Conservation (phyloP, 148 eudicot species). For the Amaranthus palmeri region DNA sequence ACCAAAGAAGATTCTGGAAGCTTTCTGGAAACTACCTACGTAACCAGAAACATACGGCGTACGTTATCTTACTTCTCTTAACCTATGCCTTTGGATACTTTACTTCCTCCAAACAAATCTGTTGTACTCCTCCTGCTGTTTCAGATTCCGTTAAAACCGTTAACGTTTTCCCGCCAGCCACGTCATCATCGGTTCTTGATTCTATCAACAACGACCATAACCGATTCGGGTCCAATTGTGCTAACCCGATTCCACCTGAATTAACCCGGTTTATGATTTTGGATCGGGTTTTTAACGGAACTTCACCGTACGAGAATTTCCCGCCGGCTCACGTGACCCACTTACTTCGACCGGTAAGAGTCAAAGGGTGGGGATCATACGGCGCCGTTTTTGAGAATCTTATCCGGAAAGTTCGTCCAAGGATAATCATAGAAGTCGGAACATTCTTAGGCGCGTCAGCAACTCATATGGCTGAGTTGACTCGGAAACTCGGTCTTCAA, state of each 20-base stretch:
- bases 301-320: conserved; percentile 51
- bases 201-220: conserved; percentile 23
- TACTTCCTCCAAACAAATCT: conserved; percentile 15
- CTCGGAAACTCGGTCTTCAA: conserved; percentile 37
- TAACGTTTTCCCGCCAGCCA: conserved; percentile 11
- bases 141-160: neutral
- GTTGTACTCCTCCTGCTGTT: neutral
- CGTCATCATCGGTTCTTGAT: conserved; percentile 3
- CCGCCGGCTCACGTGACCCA: conserved; percentile 45
- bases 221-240: conserved; percentile 36
- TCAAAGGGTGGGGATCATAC: conserved; percentile 72
- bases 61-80: conserved; percentile 26
- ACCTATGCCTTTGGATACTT: conserved; percentile 42
- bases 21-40: conserved; percentile 1
- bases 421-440: conserved; percentile 58
- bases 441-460: conserved; percentile 82
- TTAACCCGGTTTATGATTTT: conserved; percentile 38
- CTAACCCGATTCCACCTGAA: conserved; percentile 25
- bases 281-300: conserved; percentile 44
- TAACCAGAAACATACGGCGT: conserved; percentile 17
- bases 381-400: conserved; percentile 61
- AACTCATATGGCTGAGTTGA: conserved; percentile 55
- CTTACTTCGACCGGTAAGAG: conserved; percentile 28
- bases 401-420: conserved; percentile 40
- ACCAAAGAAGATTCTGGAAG: conserved; percentile 14